Evolutionary conservation across 176 grass and related monocot genomes (phyloP), one percentile per base, ranked within the genome.

Genomic region (Thinopyrum elongatum): DNA sequence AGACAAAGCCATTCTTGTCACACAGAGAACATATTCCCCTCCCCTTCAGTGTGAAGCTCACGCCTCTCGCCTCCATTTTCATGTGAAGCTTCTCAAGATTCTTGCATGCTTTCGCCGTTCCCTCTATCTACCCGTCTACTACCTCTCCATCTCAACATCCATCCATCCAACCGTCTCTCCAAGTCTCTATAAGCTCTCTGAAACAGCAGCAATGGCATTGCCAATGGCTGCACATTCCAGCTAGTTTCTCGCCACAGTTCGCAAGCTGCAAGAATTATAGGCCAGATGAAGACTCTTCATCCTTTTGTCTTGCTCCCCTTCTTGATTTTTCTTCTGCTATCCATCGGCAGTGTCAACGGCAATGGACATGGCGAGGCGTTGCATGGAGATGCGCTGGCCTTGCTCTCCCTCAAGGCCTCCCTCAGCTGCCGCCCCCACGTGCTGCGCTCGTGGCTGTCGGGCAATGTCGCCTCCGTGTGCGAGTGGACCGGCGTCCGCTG

Each of bases 71-170:
- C 74, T 58, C 84, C 85, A 95, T 78, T 86, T 87, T 82, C 88
- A 60, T 83, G 76, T 95, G 96, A 94, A 94, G 86, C 87, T 95
- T 98, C 91, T 70, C 90, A 90, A 95, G 86, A 95, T 96, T 92
- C 92, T 89, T 69, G 8, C 82, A 86, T 59, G 53, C 92, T 81
- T 87, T 93, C 86, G 60, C 61, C 67, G 11, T 80, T 33, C 14
- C 13, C 72, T 53, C 78, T 66, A 81, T 66, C 70, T 44, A 82
- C 67, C 29, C 79, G 10, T 39, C 82, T 46, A 49, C 25, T 31
- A 31, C 42, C 42, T 46, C 41, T 77, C 39, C 19, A 53, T 77
- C 70, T 65, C 21, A 25, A 33, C 70, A 69, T 69, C 23, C 71
- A 74, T 17, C 42, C 46, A 17, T 27, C 7, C 63, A n/a, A 13